These are phyloP conservation scores for Hordeum vulgare DNA, from an alignment of 176 grass and related monocot species.

Conservation along the genomic window DNA sequence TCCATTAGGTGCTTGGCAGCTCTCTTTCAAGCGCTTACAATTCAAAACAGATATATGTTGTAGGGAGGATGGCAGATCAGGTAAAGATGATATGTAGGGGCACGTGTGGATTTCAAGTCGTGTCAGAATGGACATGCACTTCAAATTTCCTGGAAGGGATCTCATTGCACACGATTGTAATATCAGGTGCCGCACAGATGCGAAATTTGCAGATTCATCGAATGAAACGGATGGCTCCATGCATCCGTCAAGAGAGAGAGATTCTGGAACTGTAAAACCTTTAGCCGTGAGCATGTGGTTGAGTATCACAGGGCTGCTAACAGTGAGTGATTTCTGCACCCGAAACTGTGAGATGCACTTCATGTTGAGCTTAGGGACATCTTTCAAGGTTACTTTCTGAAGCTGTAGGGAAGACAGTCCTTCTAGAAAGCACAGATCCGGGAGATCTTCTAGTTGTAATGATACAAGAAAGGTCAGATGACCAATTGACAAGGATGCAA, in stretches of 20 bases:
- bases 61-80: background rate
- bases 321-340: rapidly evolving
- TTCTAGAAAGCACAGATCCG: too few relatives aligned
- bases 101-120: rapidly evolving
- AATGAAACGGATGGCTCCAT: background rate
- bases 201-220: background rate
- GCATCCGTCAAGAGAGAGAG: rapidly evolving
- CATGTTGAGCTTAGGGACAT: background rate
- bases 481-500: too few relatives aligned
- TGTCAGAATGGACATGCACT: background rate
- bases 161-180: rapidly evolving
- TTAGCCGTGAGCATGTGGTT: background rate
- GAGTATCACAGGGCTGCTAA: background rate
- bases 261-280: background rate
- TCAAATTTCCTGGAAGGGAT: background rate
- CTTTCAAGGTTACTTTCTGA: too few relatives aligned
- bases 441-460: too few relatives aligned
- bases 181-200: rapidly evolving
- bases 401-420: too few relatives aligned
- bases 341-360: background rate
- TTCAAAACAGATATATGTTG: rapidly evolving
- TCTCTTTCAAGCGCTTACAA: background rate
- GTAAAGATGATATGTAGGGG: background rate
- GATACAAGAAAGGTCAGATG: too few relatives aligned
- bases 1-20: background rate